Percentiles rank a stretch among this genome's conserved stretches.
These are phyloP conservation scores for Adansonia grandidieri DNA, from an alignment of 441 rosid species.

Conservation along the genomic window DNA sequence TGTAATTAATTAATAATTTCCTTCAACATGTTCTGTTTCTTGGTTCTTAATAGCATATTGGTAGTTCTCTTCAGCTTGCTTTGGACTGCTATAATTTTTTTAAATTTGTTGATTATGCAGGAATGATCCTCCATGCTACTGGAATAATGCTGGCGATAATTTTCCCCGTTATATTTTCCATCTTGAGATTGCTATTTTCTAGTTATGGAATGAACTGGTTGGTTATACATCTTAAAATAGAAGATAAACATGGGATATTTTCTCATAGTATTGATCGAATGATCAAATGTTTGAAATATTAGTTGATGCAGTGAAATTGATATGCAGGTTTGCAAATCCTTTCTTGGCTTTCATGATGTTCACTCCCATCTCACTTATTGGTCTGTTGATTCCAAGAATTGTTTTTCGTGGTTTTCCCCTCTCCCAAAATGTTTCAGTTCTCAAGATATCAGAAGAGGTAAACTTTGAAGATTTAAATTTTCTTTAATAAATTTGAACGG, in stretches of 20 bases:
- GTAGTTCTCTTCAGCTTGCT: slow-evolving; percentile 10
- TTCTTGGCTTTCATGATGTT: slow-evolving; percentile 88
- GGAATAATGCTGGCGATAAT: slow-evolving; percentile 73
- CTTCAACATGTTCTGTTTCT: slow-evolving; percentile 17
- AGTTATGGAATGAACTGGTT: slow-evolving; percentile 91
- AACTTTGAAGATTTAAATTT: slow-evolving; percentile 25
- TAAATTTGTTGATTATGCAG: slow-evolving; percentile 4
- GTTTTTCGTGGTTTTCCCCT: slow-evolving; percentile 63
- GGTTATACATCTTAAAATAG: slow-evolving; percentile 31
- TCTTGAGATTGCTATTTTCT: slow-evolving; percentile 71
- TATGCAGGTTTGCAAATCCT: slow-evolving; percentile 95
- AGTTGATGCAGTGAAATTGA: slow-evolving; percentile 19
- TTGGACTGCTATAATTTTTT: slow-evolving; percentile 2
- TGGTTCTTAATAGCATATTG: slow-evolving; percentile 5
- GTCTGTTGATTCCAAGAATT: slow-evolving; percentile 75
- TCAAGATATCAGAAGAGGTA: slow-evolving; percentile 78
- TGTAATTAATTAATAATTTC: slow-evolving; percentile 15
- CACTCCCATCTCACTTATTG: slow-evolving; percentile 79
- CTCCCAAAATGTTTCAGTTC: slow-evolving; percentile 59
- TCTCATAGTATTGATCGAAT: background rate
- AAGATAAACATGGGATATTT: background rate
- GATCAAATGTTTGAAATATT: slow-evolving; percentile 14
- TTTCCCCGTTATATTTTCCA: slow-evolving; percentile 70
- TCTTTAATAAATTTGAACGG: background rate
- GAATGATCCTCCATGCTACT: slow-evolving; percentile 34